Base-by-base conservation (phyloP, 148 eudicot genomes). In the Arbutus unedo region DNA sequence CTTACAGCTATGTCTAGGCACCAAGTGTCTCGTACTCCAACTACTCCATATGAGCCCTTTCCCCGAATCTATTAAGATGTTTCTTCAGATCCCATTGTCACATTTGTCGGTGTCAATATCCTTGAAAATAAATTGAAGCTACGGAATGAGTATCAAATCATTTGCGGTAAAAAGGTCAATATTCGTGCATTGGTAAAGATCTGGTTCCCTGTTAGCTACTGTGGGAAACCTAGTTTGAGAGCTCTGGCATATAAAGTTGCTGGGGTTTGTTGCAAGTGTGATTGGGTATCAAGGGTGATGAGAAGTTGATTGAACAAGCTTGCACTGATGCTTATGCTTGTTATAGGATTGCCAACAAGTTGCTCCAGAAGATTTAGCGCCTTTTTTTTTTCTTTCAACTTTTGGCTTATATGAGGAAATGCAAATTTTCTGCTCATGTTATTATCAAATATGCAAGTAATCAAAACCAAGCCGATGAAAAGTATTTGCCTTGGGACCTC, bases 241-340 rank as follows among this genome's bases (percentile, higher is more conserved):
- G 86, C 82, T 47, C 87, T 94, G 25, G 98, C 93, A 5, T 3
- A 16, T 21, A 88, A 82, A 0, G 44, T 92, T 4, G 84, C 81
- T 0, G 90, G 91, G 21, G 72, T 94, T 16, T 0, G 41, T 3
- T 88, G 88, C 60, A 82, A 64, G 91, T 90, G 98, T 83, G 90
- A 91, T 81, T 94, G 95, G 98, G 93, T 91, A 82, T 84, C 86
- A 3, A 87, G 86, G 71, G 89, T 81, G 85, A 76, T 85, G 78
- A 77, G 38, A 82, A 80, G 38, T 93, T 91, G 75, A 78, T 94
- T 82, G 88, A 89, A 81, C 90, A 94, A 90, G 98, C 98, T 76
- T 89, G 93, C 74, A 88, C 92, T 89, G 95, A 92, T 90, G 95
- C 97, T 79, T 93, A 85, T 88, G 98, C 93, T 87, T 88, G 89